Conservation (phyloP, 208 protist genomes). For the Polymyxa betae region DNA sequence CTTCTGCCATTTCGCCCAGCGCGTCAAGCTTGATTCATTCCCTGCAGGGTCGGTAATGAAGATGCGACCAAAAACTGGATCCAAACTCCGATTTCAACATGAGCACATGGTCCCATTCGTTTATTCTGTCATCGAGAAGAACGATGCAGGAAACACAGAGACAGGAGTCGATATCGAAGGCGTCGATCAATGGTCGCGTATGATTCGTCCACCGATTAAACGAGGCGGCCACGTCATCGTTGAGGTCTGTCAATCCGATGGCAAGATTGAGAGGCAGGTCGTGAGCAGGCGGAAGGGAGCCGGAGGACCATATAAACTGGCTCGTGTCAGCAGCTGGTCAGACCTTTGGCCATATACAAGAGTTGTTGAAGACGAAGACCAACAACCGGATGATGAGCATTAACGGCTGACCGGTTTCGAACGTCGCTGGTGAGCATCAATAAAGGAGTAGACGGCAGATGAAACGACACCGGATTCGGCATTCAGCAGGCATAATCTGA, state of each 20-base stretch:
- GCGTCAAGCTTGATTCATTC: neutral
- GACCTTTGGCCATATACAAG: slow-evolving; percentile 32
- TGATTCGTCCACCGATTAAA: neutral
- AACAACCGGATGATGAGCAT: too few species aligned
- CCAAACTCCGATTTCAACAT: slow-evolving; percentile 4
- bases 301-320: slow-evolving; percentile 29
- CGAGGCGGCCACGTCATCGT: slow-evolving; percentile 33
- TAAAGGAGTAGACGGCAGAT: too few species aligned
- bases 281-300: neutral
- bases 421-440: too few species aligned
- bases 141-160: neutral
- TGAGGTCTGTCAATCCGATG: slow-evolving; percentile 2
- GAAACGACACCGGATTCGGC: neutral
- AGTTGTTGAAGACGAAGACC: neutral
- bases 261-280: neutral
- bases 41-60: neutral
- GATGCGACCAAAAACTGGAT: neutral
- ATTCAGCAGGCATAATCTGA: neutral
- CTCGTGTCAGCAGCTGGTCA: neutral
- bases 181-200: neutral
- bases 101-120: slow-evolving; percentile 11
- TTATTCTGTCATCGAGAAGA: slow-evolving; percentile 6
- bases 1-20: slow-evolving; percentile 42
- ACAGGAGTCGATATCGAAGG: neutral
- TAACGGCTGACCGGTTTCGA: too few species aligned